Base-by-base conservation (phyloP, 2,329 filamentous ascomycete genomes). In the Esteya vermicola region DNA sequence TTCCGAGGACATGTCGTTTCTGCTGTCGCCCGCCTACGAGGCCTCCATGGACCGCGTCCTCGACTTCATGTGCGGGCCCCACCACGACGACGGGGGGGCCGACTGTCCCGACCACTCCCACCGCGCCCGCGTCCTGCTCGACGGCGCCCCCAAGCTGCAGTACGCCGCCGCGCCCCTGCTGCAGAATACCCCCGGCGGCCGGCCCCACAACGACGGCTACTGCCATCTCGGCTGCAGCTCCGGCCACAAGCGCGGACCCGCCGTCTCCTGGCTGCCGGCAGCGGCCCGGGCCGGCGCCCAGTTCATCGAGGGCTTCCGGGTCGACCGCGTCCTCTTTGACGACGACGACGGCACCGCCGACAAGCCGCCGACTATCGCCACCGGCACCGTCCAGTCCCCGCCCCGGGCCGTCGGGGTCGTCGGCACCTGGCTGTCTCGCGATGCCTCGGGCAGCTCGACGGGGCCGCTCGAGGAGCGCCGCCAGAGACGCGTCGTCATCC, bases 221-320 rank as follows among this genome's bases (percentile, higher is more conserved):
- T 80, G 75, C 53, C 63, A 67, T 27, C 50, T 76, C 26, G 75
- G 75, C 10, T 79, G 75, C 50, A 72, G 72, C 18, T 72, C 73
- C 3, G 75, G 70, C 35, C 75, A 78, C 47, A 95, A 95, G 62
- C 78, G 81, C 56, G 85, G 88, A 0, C 82, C 88, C 0, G 71
- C 74, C 0, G 75, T 83, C 20, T 75, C 75, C 7, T 95, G 77
- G 67, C 64, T 95, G 13, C 83, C 83, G 0, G 84, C 86, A 50
- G 86, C 89, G 3, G 81, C 78, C 1, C 68, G 69, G 39, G 76
- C 81, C 1, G 86, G 86, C 0, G 83, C 86, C 1, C 65, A 71
- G 47, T 94, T 94, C 54, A 72, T 93, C 42, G 85, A 95, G 62
- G 86, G 86, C 0, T 85, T 91, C 51, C 59, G 76, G 18, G 82